These are phyloP conservation scores for Endocladia muricata DNA, from an alignment of 31 red algal species.

Conservation along the genomic window DNA sequence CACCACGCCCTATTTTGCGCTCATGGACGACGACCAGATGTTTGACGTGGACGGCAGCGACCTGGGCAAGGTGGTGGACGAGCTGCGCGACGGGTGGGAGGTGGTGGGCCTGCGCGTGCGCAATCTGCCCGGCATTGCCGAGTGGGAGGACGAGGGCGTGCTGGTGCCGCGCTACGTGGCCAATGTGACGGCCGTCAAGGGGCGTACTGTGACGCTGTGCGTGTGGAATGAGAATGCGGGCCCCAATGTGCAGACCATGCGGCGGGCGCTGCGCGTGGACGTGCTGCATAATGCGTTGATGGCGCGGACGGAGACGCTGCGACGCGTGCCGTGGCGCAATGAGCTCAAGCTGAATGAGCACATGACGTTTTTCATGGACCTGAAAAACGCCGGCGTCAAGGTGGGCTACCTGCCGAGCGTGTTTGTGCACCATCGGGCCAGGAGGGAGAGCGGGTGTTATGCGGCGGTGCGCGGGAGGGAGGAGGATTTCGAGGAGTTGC, in stretches of 20 bases:
- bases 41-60: constrained; percentile 1
- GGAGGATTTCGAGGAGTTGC: constrained; percentile 13
- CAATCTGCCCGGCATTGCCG: constrained; percentile 25
- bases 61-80: not conserved
- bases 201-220: constrained; percentile 8
- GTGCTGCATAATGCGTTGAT: constrained; percentile 29
- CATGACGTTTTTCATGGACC: constrained; percentile 34
- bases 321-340: constrained; percentile 9
- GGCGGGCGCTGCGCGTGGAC: constrained; percentile 1
- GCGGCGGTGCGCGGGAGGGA: not conserved
- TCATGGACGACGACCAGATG: constrained; percentile 35
- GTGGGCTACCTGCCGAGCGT: constrained; percentile 39
- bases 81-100: not conserved
- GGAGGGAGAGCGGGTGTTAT: not conserved
- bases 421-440: constrained; percentile 17
- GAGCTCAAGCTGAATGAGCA: constrained; percentile 28
- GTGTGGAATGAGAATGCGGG: constrained; percentile 40
- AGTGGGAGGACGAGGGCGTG: constrained; percentile 7
- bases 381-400: not conserved
- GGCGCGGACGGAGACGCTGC: constrained; percentile 22
- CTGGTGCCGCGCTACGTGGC: constrained; percentile 24
- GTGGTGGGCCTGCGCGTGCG: constrained; percentile 25
- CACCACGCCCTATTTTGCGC: constrained; percentile 16
- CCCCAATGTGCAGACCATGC: not conserved
- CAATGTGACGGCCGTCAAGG: constrained; percentile 4